Base-by-base conservation (phyloP, 2,329 filamentous ascomycete species). In the Sclerotinia minor region DNA sequence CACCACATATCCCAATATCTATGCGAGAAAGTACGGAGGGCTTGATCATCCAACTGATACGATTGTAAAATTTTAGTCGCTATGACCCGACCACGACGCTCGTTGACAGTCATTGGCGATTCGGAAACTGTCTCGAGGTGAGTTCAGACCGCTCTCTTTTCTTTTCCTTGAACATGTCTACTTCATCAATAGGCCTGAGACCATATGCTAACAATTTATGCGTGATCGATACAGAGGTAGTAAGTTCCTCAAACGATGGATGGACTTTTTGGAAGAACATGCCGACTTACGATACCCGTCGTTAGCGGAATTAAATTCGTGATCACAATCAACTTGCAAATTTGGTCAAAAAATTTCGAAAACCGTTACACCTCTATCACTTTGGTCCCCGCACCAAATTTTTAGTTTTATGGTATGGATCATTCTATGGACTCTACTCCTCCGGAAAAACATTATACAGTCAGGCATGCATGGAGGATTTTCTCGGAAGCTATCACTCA, bases 61-160 rank as follows among this genome's bases (percentile, higher is more conserved):
- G 29, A 64, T 21, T 52, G 19, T 11, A 21, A 50, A 61, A 61
- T 21, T n/a, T 13, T 44, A 96, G 94, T 98, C 74, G 94, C 95
- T 65, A 98, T 99, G 94, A 99, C 95, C 70, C 87, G 95, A 72
- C 92, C 95, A 7, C 94, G 91, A 81, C 87, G 95, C 73, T 94
- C 95, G 76, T 83, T 99, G 54, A 95, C 92, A 71, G 85, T 99
- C 24, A 90, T 97, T 75, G 95, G 94, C 55, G 95, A 99, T 79
- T 95, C 92, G 69, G 95, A 97, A 78, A 98, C 94, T 3, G 67
- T 97, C 67, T 89, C 89, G 79, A 60, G 44, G 88, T 96, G 83
- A 85, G 91, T 87, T 69, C 61, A 61, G 67, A 71, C 69, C 64
- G 64, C 35, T 50, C 61, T 59, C 69, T 69, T 68, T 58, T 69